These are phyloP conservation scores for Logfia minima DNA, from an alignment of 129 eudicot species.

Conservation along the genomic window DNA sequence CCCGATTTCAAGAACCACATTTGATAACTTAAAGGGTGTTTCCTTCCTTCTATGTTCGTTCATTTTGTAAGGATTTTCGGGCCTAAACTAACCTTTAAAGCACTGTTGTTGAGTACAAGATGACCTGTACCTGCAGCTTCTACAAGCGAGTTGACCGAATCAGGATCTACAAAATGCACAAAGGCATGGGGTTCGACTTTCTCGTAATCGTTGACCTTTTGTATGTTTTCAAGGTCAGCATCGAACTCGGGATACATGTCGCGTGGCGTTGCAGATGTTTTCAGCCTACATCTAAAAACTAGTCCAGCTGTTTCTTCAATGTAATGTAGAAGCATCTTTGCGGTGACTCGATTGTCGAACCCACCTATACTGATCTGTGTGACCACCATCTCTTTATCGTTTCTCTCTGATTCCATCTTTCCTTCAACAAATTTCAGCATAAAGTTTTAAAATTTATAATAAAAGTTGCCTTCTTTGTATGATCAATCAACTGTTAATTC, in stretches of 20 bases:
- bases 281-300: slow-evolving; percentile 61
- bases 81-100: slow-evolving; percentile 49
- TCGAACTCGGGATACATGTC: slow-evolving; percentile 51
- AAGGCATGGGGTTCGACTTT: slow-evolving; percentile 73
- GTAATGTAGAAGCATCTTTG: slow-evolving; percentile 48
- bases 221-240: slow-evolving; percentile 25
- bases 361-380: slow-evolving; percentile 64
- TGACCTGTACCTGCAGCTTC: slow-evolving; percentile 40
- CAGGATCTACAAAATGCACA: slow-evolving; percentile 54
- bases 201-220: slow-evolving; percentile 31
- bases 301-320: slow-evolving; percentile 48
- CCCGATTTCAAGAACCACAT: slow-evolving; percentile 53
- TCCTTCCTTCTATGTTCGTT: slow-evolving; percentile 56
- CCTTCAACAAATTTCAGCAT: background rate
- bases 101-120: slow-evolving; percentile 33
- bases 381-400: slow-evolving; percentile 38
- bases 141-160: slow-evolving; percentile 33
- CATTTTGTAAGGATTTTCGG: slow-evolving; percentile 54
- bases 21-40: slow-evolving; percentile 45
- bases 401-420: slow-evolving; percentile 45
- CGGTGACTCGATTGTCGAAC: slow-evolving; percentile 44
- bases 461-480: background rate
- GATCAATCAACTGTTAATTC: background rate
- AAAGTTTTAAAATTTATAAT: background rate
- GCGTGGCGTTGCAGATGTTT: slow-evolving; percentile 66